Base-by-base conservation (phyloP, 805 yeast genomes). In the Candida wancherniae region DNA sequence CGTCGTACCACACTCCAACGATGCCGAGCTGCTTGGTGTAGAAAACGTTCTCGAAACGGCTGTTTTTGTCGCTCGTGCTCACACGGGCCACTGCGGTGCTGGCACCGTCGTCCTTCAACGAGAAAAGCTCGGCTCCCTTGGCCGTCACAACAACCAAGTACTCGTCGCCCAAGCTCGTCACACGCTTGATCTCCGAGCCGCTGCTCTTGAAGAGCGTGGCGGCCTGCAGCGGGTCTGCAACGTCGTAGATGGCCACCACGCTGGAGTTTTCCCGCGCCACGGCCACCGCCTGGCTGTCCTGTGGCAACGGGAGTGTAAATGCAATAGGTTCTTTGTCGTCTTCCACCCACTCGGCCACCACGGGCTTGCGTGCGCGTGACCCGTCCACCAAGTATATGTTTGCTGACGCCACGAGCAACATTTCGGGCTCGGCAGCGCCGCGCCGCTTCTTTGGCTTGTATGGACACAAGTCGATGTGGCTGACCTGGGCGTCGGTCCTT, bases 1-100 rank as follows among this genome's bases (percentile, higher is more conserved):
- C 55, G 39, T 50, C 61, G 43, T 53, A 57, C 61, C 62, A 58
- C 10, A 71, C 69, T 8, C 71, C 68, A 9, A 57, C 51, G 11
- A 61, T 51, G 16, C 53, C 55, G n/a, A 39, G 46, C 13, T 53
- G 51, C 31, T 30, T 30, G 15, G 37, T 50, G 29, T 61, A 64
- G 42, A 64, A 65, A 15, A 46, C 45, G 35, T 53, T 51, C 25
- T 46, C 35, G 32, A 57, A 52, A 5, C 19, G 23, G 10, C 46
- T 33, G 9, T 32, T 28, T 7, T 35, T 33, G 25, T 28, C 29
- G 25, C 34, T 37, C n/a, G 57, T 45, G 19, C 21, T 37, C 28
- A 55, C 39, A 13, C 32, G 11, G n/a, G 37, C 40, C n/a, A 19
- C 44, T 16, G 13, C 42, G 36, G 24, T 15, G 3, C 26, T 3